A percentile compares a stretch with the other conserved stretches of the same genome.
These are phyloP conservation scores for Aureobasidium namibiae DNA, from an alignment of 2,329 filamentous ascomycete genomes.

Conservation along the genomic window DNA sequence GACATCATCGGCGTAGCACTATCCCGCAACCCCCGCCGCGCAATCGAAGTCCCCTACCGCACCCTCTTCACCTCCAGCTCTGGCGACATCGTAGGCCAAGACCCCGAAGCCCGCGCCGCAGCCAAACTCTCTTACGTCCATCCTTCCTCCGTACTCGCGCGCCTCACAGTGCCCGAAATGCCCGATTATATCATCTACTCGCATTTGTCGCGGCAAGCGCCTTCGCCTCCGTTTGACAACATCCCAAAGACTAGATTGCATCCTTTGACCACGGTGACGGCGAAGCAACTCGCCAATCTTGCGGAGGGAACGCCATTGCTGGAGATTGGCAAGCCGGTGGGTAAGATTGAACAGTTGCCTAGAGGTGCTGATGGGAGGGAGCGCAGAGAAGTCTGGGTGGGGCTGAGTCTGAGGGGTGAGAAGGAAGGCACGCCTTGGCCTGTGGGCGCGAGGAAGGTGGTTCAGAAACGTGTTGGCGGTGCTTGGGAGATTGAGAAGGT, in stretches of 20 bases:
- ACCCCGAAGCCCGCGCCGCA: conserved; percentile 35
- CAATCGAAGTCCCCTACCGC: conserved; percentile 86
- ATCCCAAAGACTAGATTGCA: conserved; percentile 75
- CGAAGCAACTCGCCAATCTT: conserved; percentile 65
- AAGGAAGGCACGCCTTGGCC: conserved; percentile 72
- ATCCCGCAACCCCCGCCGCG: conserved; percentile 67
- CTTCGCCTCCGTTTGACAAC: conserved; percentile 32
- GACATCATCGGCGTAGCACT: conserved; percentile 60
- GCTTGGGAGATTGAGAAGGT: conserved; percentile 15
- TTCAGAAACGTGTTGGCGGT: conserved; percentile 14
- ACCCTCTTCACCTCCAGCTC: conserved; percentile 65
- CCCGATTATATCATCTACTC: conserved; percentile 84
- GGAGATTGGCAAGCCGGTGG: conserved; percentile 82
- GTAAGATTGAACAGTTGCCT: conserved; percentile 55
- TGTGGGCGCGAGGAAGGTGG: conserved; percentile 14
- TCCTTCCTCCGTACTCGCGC: conserved; percentile 69
- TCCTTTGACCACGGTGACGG: conserved; percentile 70
- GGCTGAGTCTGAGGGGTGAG: conserved; percentile 60
- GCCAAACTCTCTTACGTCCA: conserved; percentile 78
- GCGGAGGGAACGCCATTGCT: conserved; percentile 80
- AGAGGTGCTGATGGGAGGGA: conserved; percentile 40
- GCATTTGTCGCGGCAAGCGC: conserved; percentile 64
- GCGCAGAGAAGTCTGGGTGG: conserved; percentile 70
- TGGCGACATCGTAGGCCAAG: conserved; percentile 13
- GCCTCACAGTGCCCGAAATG: conserved; percentile 61